Conservation (phyloP, 768 basidiomycete species). For the Dioszegia hungarica region DNA sequence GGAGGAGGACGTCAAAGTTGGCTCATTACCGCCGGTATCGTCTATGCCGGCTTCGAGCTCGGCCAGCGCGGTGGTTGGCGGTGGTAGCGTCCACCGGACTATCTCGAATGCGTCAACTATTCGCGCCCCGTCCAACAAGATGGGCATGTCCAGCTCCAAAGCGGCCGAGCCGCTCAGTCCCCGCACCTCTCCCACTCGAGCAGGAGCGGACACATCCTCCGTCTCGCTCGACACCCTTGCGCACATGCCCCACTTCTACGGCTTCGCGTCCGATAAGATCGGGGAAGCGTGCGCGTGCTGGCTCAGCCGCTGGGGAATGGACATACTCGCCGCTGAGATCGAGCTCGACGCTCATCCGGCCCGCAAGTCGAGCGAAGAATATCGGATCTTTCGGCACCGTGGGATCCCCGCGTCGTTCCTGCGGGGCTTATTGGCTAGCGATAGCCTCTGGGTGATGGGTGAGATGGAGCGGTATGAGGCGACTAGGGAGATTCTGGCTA, state of each 20-base stretch:
- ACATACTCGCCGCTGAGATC: conserved; percentile 68
- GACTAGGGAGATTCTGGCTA: conserved; percentile 68
- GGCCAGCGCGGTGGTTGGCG: too few species aligned
- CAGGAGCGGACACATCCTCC: not conserved
- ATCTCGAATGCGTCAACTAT: conserved; percentile 5
- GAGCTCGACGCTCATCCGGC: not conserved
- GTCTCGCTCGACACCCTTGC: too few species aligned
- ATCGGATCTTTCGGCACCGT: conserved; percentile 64
- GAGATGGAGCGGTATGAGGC: conserved; percentile 77
- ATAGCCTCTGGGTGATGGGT: conserved; percentile 67
- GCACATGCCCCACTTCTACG: conserved; percentile 60
- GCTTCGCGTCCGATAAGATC: conserved; percentile 83
- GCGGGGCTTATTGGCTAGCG: conserved; percentile 66
- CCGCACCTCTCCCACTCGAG: not conserved
- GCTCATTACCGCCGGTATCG: not conserved
- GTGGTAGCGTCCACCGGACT: not conserved
- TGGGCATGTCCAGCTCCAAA: not conserved
- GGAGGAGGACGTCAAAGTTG: conserved; percentile 11
- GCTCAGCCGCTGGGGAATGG: conserved; percentile 77
- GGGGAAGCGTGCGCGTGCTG: conserved; percentile 85
- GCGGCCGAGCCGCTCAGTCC: not conserved
- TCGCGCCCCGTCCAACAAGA: not conserved
- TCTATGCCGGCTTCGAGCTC: not conserved
- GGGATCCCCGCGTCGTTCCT: conserved; percentile 72
- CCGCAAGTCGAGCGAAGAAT: not conserved